A percentile compares a stretch with the other conserved stretches of the same genome.
Conservation (phyloP, 805 yeast species). For the Starmerella sp. region DNA sequence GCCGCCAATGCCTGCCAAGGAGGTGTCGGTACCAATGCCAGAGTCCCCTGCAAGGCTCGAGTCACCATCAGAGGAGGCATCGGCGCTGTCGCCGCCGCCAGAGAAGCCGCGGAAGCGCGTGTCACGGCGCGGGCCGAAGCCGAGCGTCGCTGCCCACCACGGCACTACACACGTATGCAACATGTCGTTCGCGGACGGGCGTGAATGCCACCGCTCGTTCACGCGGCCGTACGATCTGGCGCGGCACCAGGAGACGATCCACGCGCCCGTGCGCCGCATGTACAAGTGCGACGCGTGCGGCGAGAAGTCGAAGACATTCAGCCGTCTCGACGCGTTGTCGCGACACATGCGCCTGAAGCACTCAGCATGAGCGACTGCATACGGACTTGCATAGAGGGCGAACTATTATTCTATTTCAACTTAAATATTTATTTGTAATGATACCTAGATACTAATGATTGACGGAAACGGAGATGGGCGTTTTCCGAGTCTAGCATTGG, state of each 20-base stretch:
- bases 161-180: slow-evolving; percentile 19
- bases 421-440: slow-evolving; percentile 2
- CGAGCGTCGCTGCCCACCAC: background rate
- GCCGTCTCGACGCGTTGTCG: slow-evolving; percentile 87
- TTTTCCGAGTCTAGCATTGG: too few species aligned
- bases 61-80: background rate
- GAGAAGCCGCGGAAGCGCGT: slow-evolving; percentile 4
- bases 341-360: slow-evolving; percentile 91
- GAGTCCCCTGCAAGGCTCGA: background rate
- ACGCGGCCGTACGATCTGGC: slow-evolving; percentile 91
- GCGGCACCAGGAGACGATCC: slow-evolving; percentile 93
- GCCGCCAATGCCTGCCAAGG: background rate
- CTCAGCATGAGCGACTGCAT: slow-evolving; percentile 29
- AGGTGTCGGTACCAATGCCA: background rate
- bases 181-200: slow-evolving; percentile 26
- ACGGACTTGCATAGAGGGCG: background rate
- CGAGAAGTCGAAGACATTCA: slow-evolving; percentile 68
- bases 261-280: slow-evolving; percentile 73
- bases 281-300: slow-evolving; percentile 84
- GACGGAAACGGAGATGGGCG: background rate
- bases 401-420: background rate
- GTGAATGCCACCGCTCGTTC: slow-evolving; percentile 63
- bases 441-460: background rate
- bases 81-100: slow-evolving; percentile 1
- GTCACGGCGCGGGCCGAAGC: slow-evolving; percentile 1